phyloP scores from a whole-genome alignment of 2,329 filamentous ascomycete genomes.

The Monosporascus ibericus region DNA sequence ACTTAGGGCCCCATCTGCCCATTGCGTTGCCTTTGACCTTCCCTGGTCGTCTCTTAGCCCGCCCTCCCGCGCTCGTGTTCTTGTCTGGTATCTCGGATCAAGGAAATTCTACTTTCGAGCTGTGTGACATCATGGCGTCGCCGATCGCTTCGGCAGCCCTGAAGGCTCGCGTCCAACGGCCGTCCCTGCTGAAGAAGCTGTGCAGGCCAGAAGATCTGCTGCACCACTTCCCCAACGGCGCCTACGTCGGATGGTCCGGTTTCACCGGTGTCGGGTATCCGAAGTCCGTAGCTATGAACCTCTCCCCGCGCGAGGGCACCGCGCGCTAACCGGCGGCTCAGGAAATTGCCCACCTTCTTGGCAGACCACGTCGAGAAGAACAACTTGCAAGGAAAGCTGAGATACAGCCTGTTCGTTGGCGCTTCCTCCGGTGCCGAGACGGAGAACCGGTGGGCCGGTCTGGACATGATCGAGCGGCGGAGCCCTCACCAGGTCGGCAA shows the following conservation, averaged over 20 bases:
- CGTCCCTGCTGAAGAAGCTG: slow-evolving; percentile 75
- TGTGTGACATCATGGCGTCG: slow-evolving; percentile 36
- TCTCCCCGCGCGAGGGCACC: no score
- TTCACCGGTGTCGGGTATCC: slow-evolving; percentile 89
- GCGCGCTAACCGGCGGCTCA: slow-evolving; percentile 28
- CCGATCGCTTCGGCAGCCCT: slow-evolving; percentile 64
- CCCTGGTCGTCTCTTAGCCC: not conserved
- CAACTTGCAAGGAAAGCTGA: slow-evolving; percentile 72
- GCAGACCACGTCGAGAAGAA: slow-evolving; percentile 89
- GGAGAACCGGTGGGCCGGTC: slow-evolving; percentile 81
- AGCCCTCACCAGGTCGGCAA: slow-evolving; percentile 87
- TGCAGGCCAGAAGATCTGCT: slow-evolving; percentile 74
- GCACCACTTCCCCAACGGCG: slow-evolving; percentile 72
- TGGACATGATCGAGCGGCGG: slow-evolving; percentile 86
- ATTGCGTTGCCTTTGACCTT: not conserved
- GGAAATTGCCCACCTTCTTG: slow-evolving; percentile 76
- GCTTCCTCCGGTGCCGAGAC: slow-evolving; percentile 87
- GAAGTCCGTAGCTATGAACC: slow-evolving; percentile 50
- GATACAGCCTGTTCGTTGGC: slow-evolving; percentile 82
- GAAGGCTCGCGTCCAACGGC: slow-evolving; percentile 67
- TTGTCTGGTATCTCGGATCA: no score
- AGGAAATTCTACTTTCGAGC: not conserved
- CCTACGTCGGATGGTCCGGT: slow-evolving; percentile 88
- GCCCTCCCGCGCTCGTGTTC: not conserved
- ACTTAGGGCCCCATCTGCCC: no score